Evolutionary conservation across 768 basidiomycete species (phyloP).

Genomic region (Psilocybe subaeruginosa): DNA sequence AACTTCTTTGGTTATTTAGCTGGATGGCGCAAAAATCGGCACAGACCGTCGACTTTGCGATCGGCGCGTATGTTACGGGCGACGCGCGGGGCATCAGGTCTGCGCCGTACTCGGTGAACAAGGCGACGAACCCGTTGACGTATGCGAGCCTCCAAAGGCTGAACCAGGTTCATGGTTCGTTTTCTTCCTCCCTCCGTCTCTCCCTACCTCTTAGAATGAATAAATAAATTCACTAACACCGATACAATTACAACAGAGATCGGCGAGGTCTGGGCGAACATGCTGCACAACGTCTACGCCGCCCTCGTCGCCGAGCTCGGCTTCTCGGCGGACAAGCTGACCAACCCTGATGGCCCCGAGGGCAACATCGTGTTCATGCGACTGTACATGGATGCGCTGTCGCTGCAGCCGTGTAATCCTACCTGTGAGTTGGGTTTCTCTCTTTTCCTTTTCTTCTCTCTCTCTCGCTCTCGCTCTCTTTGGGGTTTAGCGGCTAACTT

Average conservation of each 20-base stretch:
- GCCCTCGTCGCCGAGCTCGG: constrained; percentile 39
- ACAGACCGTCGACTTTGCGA: constrained; percentile 35
- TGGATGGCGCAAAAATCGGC: constrained; percentile 44
- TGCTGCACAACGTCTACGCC: constrained; percentile 46
- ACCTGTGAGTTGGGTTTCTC: constrained; percentile 38
- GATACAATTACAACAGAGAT: constrained; percentile 33
- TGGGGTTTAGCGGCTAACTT: not conserved
- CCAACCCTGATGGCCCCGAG: constrained; percentile 39
- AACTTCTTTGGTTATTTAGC: too few species aligned
- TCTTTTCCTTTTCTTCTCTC: not conserved
- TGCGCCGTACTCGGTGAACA: constrained; percentile 57
- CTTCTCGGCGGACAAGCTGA: constrained; percentile 38
- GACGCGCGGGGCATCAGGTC: constrained; percentile 51
- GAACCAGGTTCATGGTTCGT: constrained; percentile 41
- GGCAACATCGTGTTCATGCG: constrained; percentile 59
- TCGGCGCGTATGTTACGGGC: constrained; percentile 55
- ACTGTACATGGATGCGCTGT: constrained; percentile 53
- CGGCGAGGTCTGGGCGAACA: constrained; percentile 61
- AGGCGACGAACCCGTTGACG: constrained; percentile 42
- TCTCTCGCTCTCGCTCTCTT: not conserved
- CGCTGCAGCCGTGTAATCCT: constrained; percentile 52
- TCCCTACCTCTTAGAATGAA: too few species aligned
- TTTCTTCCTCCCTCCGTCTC: too few species aligned
- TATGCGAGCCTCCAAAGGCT: constrained; percentile 42
- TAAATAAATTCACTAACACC: too few species aligned